Percentiles rank a stretch among this genome's conserved stretches.
Evolutionary conservation across 345 rosid genomes (phyloP).

Genomic region (Mallotus nudiflorus): DNA sequence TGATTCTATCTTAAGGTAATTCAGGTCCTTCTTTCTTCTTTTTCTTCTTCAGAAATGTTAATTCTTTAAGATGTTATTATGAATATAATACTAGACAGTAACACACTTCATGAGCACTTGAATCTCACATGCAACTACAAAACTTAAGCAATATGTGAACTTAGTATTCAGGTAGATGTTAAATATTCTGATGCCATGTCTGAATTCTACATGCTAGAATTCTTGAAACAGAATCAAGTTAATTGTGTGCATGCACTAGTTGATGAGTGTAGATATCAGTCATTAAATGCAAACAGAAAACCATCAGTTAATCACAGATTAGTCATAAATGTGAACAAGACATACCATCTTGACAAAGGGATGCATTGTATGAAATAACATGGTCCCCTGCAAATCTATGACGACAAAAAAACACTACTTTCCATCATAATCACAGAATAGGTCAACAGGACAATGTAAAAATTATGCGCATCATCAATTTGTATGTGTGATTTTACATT

Average conservation of each 20-base stretch:
- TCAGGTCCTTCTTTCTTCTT: neutral
- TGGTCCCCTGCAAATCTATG: no score
- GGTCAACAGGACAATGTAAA: no score
- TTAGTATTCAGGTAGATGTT: no score
- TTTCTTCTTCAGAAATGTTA: neutral
- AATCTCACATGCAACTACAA: neutral
- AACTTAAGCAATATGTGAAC: neutral
- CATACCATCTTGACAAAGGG: no score
- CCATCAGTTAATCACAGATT: no score
- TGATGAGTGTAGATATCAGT: neutral
- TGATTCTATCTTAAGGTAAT: conserved; percentile 77
- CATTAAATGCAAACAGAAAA: no score
- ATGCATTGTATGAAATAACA: no score
- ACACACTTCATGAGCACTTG: neutral
- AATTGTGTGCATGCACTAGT: neutral
- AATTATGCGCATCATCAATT: no score
- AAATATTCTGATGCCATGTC: neutral
- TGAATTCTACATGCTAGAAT: neutral
- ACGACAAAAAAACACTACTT: no score
- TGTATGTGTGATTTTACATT: neutral
- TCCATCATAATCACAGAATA: no score
- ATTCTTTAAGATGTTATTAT: neutral
- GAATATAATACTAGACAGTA: neutral
- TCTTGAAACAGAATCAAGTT: neutral
- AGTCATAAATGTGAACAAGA: no score